Conservation (phyloP, 2,329 filamentous ascomycete species). For the Hymenoscyphus infarciens region DNA sequence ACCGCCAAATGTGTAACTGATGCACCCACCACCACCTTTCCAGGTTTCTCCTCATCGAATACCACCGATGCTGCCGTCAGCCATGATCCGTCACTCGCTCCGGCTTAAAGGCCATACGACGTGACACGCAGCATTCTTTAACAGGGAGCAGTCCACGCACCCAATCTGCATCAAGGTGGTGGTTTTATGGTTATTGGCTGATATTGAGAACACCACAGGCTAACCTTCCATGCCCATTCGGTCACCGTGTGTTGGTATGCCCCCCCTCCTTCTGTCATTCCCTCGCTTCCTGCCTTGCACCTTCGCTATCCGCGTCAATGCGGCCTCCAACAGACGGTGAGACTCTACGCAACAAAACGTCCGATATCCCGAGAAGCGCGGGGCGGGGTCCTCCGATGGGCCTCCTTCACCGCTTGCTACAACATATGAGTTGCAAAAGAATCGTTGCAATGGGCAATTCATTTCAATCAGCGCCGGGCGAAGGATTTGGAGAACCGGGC, state of each 20-base stretch:
- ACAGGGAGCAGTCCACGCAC: not conserved
- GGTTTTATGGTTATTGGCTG: not conserved
- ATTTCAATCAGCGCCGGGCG: not conserved
- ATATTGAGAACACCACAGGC: not conserved
- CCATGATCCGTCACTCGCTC: conserved; percentile 3
- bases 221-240: not conserved
- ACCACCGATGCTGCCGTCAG: conserved; percentile 1
- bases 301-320: not conserved
- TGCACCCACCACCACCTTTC: not conserved
- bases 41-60: not conserved
- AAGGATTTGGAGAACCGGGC: not conserved
- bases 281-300: not conserved
- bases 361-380: not conserved
- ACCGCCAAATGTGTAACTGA: not conserved
- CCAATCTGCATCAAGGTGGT: not conserved
- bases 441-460: not conserved
- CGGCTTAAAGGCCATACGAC: conserved; percentile 1
- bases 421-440: not conserved
- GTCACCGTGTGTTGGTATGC: not conserved
- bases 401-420: conserved; percentile 5
- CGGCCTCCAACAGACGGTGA: conserved; percentile 11
- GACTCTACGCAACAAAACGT: not conserved
- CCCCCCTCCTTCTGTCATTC: not conserved
- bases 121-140: conserved; percentile 1
- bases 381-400: conserved; percentile 2